Conservation (phyloP, 495 filamentous ascomycete species). For the Penicillium bovifimosum region DNA sequence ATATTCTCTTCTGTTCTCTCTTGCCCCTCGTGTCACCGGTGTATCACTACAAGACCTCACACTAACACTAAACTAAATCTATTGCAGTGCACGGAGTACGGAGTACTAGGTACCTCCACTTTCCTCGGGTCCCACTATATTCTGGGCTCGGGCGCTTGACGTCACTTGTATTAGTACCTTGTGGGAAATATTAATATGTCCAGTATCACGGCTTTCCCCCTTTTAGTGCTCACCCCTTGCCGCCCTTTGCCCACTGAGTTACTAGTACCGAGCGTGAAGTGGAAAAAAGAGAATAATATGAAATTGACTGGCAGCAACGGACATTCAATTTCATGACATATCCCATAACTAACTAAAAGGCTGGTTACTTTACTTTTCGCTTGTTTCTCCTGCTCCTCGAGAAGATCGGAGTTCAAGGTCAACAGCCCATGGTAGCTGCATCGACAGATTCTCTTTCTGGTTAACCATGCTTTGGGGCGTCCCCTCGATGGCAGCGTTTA, state of each 20-base stretch:
- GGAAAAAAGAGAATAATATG: too few species aligned
- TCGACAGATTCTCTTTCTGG: conserved; percentile 9
- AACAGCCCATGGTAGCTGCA: conserved; percentile 49
- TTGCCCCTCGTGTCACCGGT: neutral
- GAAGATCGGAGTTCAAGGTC: conserved; percentile 43
- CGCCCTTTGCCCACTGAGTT: too few species aligned
- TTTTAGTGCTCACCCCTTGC: too few species aligned
- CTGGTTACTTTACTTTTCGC: too few species aligned
- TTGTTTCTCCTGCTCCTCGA: too few species aligned
- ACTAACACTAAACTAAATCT: too few species aligned
- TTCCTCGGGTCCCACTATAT: conserved; percentile 3
- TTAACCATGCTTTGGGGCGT: neutral
- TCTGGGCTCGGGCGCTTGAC: conserved; percentile 6
- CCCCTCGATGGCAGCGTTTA: conserved; percentile 57
- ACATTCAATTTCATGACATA: too few species aligned
- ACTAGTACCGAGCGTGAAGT: too few species aligned
- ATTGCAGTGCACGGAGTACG: neutral
- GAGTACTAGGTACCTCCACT: conserved; percentile 9
- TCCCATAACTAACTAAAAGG: too few species aligned
- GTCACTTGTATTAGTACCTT: conserved; percentile 7
- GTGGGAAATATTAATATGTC: neutral
- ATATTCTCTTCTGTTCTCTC: neutral
- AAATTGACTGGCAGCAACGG: too few species aligned
- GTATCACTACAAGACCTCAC: neutral
- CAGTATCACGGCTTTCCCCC: too few species aligned